These are phyloP conservation scores for Sherardia arvensis DNA, from an alignment of 257 asterid genomes.

Conservation along the genomic window DNA sequence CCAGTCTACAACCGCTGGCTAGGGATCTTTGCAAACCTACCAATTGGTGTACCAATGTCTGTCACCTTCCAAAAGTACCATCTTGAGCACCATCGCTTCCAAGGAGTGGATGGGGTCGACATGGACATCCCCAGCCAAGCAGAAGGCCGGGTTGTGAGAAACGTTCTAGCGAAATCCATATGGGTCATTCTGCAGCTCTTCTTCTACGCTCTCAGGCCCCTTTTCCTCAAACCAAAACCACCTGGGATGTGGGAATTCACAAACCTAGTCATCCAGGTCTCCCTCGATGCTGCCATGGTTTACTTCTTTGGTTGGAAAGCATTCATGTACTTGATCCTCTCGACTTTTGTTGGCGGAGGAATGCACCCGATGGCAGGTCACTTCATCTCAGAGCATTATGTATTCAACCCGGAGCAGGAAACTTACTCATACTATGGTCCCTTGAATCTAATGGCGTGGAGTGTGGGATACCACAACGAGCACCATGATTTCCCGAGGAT, in stretches of 20 bases:
- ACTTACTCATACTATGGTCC: slow-evolving; percentile 91
- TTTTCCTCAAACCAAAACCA: slow-evolving; percentile 88
- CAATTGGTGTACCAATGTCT: slow-evolving; percentile 92
- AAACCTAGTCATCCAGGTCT: slow-evolving; percentile 49
- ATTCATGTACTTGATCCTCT: slow-evolving; percentile 63
- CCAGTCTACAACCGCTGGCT: slow-evolving; percentile 83
- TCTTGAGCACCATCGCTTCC: slow-evolving; percentile 94
- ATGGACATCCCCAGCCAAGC: slow-evolving; percentile 75
- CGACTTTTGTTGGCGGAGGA: slow-evolving; percentile 92
- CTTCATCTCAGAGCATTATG: slow-evolving; percentile 85
- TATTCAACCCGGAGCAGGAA: slow-evolving; percentile 66
- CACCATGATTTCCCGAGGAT: slow-evolving; percentile 97
- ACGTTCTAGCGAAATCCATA: slow-evolving; percentile 45
- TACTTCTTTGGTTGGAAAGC: slow-evolving; percentile 78
- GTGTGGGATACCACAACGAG: slow-evolving; percentile 90
- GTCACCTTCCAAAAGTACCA: slow-evolving; percentile 95
- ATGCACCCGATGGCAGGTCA: slow-evolving; percentile 99
- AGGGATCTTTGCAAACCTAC: slow-evolving; percentile 89
- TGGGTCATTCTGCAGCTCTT: slow-evolving; percentile 84
- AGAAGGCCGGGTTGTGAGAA: slow-evolving; percentile 54
- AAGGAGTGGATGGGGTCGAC: slow-evolving; percentile 91
- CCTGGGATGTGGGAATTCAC: slow-evolving; percentile 86
- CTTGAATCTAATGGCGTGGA: slow-evolving; percentile 79
- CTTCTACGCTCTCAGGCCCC: slow-evolving; percentile 86
- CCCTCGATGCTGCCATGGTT: slow-evolving; percentile 58